Evolutionary conservation across 768 basidiomycete species (phyloP).

Genomic region (Suillus tomentosus): DNA sequence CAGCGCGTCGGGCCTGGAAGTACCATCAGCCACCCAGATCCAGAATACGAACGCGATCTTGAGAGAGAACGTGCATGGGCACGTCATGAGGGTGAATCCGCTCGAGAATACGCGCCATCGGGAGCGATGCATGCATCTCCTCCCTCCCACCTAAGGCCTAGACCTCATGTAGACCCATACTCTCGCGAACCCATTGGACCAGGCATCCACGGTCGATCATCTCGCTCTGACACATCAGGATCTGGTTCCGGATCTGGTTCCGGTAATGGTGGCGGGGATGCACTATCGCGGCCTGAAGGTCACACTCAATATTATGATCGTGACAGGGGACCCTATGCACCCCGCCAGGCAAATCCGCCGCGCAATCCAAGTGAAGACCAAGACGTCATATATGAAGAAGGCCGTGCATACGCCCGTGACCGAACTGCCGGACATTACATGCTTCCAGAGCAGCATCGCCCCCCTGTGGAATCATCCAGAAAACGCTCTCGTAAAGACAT

Average conservation of each 20-base stretch:
- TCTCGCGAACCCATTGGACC: conserved; percentile 34
- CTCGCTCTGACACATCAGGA: conserved; percentile 61
- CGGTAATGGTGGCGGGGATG: conserved; percentile 43
- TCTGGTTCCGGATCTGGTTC: conserved; percentile 51
- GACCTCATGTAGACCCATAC: conserved; percentile 35
- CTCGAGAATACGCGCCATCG: conserved; percentile 34
- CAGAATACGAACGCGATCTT: conserved; percentile 43
- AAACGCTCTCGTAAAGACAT: conserved; percentile 65
- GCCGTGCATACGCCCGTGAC: conserved; percentile 42
- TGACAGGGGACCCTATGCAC: conserved; percentile 51
- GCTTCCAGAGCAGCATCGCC: conserved; percentile 39
- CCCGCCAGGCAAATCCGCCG: conserved; percentile 50
- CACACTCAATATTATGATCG: conserved; percentile 52
- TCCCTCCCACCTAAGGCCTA: conserved; percentile 40
- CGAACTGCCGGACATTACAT: conserved; percentile 37
- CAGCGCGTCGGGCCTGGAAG: conserved; percentile 67
- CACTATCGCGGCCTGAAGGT: conserved; percentile 53
- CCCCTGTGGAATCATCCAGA: conserved; percentile 47
- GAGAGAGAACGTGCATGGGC: conserved; percentile 46
- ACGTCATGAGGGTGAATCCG: conserved; percentile 41
- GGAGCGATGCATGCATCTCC: conserved; percentile 43
- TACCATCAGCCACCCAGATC: conserved; percentile 47
- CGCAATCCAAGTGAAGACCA: conserved; percentile 43
- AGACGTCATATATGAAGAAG: conserved; percentile 59
- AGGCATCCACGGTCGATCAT: conserved; percentile 36